Conservation (phyloP, 768 basidiomycete species). For the Sarcodon aspratus region DNA sequence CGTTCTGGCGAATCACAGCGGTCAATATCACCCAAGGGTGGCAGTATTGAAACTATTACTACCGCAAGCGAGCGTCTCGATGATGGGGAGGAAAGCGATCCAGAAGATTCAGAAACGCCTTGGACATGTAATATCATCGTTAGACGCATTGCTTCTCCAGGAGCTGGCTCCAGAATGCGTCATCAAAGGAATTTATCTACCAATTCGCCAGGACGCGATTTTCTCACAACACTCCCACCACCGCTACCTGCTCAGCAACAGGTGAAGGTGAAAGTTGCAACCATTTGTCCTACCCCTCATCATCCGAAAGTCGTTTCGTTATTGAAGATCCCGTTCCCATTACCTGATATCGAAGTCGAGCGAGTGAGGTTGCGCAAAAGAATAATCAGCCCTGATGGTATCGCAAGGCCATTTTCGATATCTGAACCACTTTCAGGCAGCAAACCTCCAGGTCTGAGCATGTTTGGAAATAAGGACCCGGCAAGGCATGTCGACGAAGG, state of each 20-base stretch:
- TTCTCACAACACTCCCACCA: slow-evolving; percentile 6
- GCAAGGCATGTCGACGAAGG: slow-evolving; percentile 21
- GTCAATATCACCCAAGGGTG: slow-evolving; percentile 10
- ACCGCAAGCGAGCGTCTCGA: slow-evolving; percentile 19
- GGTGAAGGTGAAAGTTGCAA: slow-evolving; percentile 58
- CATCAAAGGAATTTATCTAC: neutral
- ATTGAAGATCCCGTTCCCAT: slow-evolving; percentile 82
- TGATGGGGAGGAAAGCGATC: slow-evolving; percentile 77
- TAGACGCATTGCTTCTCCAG: slow-evolving; percentile 24
- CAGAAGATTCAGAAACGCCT: slow-evolving; percentile 93
- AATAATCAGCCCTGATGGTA: slow-evolving; percentile 23
- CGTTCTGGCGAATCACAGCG: slow-evolving; percentile 7
- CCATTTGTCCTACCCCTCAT: slow-evolving; percentile 85
- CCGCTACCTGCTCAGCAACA: slow-evolving; percentile 1
- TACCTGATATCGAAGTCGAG: slow-evolving; percentile 74
- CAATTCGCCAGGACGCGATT: neutral
- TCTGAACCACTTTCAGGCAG: slow-evolving; percentile 2
- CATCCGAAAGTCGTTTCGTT: slow-evolving; percentile 92
- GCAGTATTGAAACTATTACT: slow-evolving; percentile 3
- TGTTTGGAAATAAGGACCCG: neutral
- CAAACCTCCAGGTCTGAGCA: neutral
- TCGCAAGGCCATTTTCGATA: slow-evolving; percentile 14
- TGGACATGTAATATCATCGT: slow-evolving; percentile 85
- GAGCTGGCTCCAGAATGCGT: slow-evolving; percentile 4
- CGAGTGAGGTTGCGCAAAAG: slow-evolving; percentile 41